Base-by-base conservation (phyloP, 148 eudicot genomes). In the Heliamphora exappendiculata region DNA sequence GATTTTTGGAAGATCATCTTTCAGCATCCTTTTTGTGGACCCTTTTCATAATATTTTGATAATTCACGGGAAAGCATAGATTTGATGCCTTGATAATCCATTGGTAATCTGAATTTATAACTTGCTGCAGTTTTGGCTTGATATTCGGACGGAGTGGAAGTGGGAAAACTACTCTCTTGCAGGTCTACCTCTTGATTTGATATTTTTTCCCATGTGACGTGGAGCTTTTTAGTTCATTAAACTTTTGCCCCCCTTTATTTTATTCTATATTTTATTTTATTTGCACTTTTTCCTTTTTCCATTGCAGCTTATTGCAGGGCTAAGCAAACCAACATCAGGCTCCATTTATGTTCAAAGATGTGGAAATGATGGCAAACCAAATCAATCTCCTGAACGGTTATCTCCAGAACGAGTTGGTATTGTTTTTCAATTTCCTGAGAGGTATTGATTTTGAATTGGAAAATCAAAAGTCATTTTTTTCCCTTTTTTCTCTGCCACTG, bases 131-230 rank as follows among this genome's bases (percentile, higher is more conserved):
- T 82, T 88, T 89, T 79, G 97, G 97, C 69, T 87, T 92, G 87
- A 95, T 95, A 59, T 95, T 89, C 85, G 97, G 99, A 80, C 89
- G 97, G 63, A 95, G 99, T 89, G 99, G 99, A 77, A 95, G 99
- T 78, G 99, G 99, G 17, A 93, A 95, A 86, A 92, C 96, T 44
- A 95, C 99, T 77, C 84, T 95, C 50, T 84, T 95, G 91, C 99
- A 95, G 97, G 99, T 95, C 65, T 19, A 54, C 8, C 24, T 80
- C 54, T 53, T 53, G n/a, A 65, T 64, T 67, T 80, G 54, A 22
- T 31, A 60, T 41, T 41, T 7, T 34, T 41, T n/a, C n/a, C n/a
- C 72, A n/a, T 44, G 33, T 44, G 36, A 41, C 10, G 14, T 11
- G 50, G 3, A 44, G 8, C 76, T 67, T 5, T 74, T 33, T 10